phyloP scores from a whole-genome alignment of 2,329 filamentous ascomycete species.

The Nothopassalora personata region DNA sequence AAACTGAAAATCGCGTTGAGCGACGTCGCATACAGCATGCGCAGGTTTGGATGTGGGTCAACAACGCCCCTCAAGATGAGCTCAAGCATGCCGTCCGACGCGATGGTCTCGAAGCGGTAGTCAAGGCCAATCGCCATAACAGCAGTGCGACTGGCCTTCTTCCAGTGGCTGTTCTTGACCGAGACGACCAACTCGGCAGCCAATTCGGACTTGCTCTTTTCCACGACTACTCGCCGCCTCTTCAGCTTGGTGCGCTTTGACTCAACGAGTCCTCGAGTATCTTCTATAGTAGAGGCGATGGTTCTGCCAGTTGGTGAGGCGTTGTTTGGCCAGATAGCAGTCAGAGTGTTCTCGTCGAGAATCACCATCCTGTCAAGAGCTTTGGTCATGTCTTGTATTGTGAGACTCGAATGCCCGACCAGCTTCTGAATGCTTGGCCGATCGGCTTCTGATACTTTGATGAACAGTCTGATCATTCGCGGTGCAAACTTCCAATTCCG shows the following conservation, averaged over 20 bases:
- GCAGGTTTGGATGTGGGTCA: slow-evolving; percentile 81
- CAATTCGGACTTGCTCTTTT: slow-evolving; percentile 73
- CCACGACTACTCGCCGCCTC: slow-evolving; percentile 69
- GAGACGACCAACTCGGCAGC: slow-evolving; percentile 75
- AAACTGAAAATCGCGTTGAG: slow-evolving; percentile 73
- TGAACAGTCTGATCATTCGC: slow-evolving; percentile 81
- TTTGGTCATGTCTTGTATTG: slow-evolving; percentile 87
- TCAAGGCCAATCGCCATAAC: slow-evolving; percentile 88
- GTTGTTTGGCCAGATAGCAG: slow-evolving; percentile 60
- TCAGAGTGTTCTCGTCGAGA: slow-evolving; percentile 64
- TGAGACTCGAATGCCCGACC: slow-evolving; percentile 72
- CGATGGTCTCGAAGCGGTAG: slow-evolving; percentile 83
- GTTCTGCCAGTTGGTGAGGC: slow-evolving; percentile 29
- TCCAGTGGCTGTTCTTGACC: slow-evolving; percentile 85
- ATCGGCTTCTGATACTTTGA: slow-evolving; percentile 82
- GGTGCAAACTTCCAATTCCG: slow-evolving; percentile 95
- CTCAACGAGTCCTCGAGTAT: slow-evolving; percentile 57
- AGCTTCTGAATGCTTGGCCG: slow-evolving; percentile 92
- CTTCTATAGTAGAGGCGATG: slow-evolving; percentile 38
- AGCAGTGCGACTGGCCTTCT: slow-evolving; percentile 82
- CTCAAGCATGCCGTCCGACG: slow-evolving; percentile 74
- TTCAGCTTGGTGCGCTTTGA: slow-evolving; percentile 69
- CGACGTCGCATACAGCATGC: slow-evolving; percentile 73
- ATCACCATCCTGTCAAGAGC: slow-evolving; percentile 81
- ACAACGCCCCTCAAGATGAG: slow-evolving; percentile 78